A percentile compares a stretch with the other conserved stretches of the same genome.
These are phyloP conservation scores for Elongisporangium senticosum DNA, from an alignment of 352 stramenopile genomes.

Conservation along the genomic window DNA sequence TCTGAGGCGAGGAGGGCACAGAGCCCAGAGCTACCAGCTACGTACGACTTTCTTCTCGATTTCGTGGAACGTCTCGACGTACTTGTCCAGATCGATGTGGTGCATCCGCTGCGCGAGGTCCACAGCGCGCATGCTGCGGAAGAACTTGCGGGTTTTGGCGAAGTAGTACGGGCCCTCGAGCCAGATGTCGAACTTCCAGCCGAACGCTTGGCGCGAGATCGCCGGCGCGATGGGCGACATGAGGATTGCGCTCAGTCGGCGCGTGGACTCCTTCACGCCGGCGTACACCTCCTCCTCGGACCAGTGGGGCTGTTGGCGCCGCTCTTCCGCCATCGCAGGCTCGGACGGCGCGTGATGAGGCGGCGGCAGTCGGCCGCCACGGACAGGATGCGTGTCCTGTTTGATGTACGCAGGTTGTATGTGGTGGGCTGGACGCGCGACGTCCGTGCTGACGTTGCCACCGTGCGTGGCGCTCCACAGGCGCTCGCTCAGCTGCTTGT, in stretches of 20 bases:
- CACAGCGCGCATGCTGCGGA: constrained; percentile 36
- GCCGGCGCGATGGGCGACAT: constrained; percentile 24
- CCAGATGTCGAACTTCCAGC: constrained; percentile 68
- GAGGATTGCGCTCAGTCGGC: constrained; percentile 34
- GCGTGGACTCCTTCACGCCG: constrained; percentile 32
- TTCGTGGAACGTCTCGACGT: constrained; percentile 62
- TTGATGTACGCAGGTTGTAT: constrained; percentile 3
- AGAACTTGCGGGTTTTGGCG: constrained; percentile 60
- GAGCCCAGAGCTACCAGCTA: too few relatives aligned
- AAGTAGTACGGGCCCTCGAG: constrained; percentile 41
- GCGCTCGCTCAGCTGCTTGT: constrained; percentile 25
- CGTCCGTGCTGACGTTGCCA: not conserved
- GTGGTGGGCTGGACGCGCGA: not conserved
- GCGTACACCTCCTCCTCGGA: constrained; percentile 23
- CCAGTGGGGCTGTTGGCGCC: constrained; percentile 13
- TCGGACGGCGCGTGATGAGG: not conserved
- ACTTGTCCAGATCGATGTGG: constrained; percentile 36
- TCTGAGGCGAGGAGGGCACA: too few relatives aligned
- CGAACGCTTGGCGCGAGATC: constrained; percentile 45
- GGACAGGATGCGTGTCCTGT: not conserved
- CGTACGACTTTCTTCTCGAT: constrained; percentile 37
- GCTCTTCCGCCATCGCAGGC: constrained; percentile 11
- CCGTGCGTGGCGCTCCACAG: not conserved
- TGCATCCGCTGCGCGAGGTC: constrained; percentile 56
- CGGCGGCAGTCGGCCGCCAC: not conserved